Conservation (phyloP, 768 basidiomycete genomes). For the Boletus speciosus region DNA sequence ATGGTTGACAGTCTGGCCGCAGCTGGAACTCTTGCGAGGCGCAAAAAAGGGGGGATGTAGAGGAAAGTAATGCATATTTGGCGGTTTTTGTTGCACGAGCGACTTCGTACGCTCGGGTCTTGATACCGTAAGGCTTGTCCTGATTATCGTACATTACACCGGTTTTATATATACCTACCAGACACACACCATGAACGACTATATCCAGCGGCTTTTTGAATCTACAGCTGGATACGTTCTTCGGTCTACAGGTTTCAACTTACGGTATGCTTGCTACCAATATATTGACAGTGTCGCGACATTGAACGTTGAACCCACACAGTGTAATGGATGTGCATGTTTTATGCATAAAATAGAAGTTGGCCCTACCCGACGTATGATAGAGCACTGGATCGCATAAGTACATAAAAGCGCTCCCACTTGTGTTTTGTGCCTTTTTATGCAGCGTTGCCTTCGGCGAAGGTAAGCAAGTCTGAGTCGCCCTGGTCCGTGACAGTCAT, state of each 20-base stretch:
- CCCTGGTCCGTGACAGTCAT: slow-evolving; percentile 97
- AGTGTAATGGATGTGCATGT: neutral
- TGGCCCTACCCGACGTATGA: neutral
- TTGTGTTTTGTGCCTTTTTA: slow-evolving; percentile 34
- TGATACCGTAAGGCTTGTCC: neutral
- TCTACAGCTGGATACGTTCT: neutral
- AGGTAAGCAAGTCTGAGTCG: slow-evolving; percentile 91
- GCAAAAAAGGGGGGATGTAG: neutral
- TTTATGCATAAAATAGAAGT: neutral
- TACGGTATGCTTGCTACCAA: no score
- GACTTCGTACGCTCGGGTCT: neutral
- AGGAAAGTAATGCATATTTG: neutral
- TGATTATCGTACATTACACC: neutral
- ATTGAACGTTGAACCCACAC: neutral
- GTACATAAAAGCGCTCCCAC: slow-evolving; percentile 1
- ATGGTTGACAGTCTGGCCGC: slow-evolving; percentile 23
- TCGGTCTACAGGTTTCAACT: neutral
- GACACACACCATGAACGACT: neutral
- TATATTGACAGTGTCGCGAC: neutral
- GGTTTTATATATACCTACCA: no score
- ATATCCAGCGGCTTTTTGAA: neutral
- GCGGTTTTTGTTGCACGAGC: neutral
- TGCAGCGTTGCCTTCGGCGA: slow-evolving; percentile 69
- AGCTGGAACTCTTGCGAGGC: slow-evolving; percentile 13
- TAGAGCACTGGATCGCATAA: neutral